These are phyloP conservation scores for Kwoniella botswanensis DNA, from an alignment of 768 basidiomycete genomes.

Conservation along the genomic window DNA sequence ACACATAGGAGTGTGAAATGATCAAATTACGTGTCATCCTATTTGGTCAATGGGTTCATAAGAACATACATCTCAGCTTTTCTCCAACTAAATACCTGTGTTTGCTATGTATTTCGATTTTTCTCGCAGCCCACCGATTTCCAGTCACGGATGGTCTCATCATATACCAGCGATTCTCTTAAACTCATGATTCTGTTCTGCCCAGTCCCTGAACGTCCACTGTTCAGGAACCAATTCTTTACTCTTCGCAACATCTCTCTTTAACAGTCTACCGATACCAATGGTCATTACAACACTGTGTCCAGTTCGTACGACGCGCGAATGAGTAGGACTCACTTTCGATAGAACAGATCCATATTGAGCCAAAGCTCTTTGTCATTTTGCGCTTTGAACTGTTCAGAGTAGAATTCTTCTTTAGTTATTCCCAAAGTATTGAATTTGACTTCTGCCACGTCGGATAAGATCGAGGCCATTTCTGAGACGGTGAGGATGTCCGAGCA, in stretches of 20 bases:
- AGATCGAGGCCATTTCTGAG: slow-evolving; percentile 22
- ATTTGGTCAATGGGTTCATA: too few relatives aligned
- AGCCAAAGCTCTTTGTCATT: slow-evolving; percentile 27
- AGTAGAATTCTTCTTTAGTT: slow-evolving; percentile 20
- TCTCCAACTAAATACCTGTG: too few relatives aligned
- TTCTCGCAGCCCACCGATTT: too few relatives aligned
- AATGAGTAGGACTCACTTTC: slow-evolving; percentile 12
- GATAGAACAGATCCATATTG: slow-evolving; percentile 18
- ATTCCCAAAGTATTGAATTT: slow-evolving; percentile 23
- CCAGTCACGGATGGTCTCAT: neutral
- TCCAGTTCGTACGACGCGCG: too few relatives aligned
- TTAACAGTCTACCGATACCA: neutral
- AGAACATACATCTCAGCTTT: too few relatives aligned
- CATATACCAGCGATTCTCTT: slow-evolving; percentile 8
- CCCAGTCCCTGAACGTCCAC: slow-evolving; percentile 18
- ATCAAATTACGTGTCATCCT: too few relatives aligned
- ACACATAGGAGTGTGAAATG: too few relatives aligned
- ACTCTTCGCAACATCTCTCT: slow-evolving; percentile 12
- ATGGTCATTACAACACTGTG: too few relatives aligned
- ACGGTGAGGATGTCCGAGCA: slow-evolving; percentile 13
- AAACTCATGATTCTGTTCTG: slow-evolving; percentile 13
- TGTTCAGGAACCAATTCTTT: neutral
- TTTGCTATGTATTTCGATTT: too few relatives aligned
- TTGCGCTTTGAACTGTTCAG: slow-evolving; percentile 17
- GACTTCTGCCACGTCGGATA: slow-evolving; percentile 22